phyloP scores from a whole-genome alignment of 2,329 filamentous ascomycete species.

The Fusarium coicis region DNA sequence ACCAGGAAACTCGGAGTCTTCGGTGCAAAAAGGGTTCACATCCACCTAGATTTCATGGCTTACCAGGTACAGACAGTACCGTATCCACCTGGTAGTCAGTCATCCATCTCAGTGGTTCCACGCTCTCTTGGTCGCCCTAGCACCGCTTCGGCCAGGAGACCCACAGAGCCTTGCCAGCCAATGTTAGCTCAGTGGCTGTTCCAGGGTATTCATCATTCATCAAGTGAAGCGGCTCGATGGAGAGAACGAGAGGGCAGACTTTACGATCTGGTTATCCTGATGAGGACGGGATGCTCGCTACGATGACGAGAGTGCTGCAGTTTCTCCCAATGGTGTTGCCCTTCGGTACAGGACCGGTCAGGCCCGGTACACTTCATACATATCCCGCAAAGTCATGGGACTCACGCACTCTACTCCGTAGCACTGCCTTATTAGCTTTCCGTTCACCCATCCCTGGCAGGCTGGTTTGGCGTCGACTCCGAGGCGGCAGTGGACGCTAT shows the following conservation, averaged over 20 bases:
- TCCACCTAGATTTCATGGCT: neutral
- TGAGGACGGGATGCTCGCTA: conserved; percentile 14
- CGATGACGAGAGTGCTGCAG: conserved; percentile 11
- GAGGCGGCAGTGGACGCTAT: conserved; percentile 44
- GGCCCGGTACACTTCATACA: neutral
- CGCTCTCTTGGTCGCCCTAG: conserved; percentile 28
- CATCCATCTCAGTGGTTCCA: conserved; percentile 32
- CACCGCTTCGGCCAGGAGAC: conserved; percentile 21
- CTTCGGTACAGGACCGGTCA: neutral
- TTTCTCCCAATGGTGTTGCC: neutral
- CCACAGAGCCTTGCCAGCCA: conserved; percentile 29
- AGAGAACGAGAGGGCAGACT: conserved; percentile 24
- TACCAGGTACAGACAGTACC: conserved; percentile 4
- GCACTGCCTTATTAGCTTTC: conserved; percentile 11
- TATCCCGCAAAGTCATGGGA: neutral
- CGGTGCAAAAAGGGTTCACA: conserved; percentile 32
- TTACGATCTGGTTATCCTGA: conserved; percentile 30
- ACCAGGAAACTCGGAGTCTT: conserved; percentile 24
- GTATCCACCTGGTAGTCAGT: neutral
- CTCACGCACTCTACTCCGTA: neutral
- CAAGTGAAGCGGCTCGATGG: conserved; percentile 27
- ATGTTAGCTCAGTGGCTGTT: conserved; percentile 32
- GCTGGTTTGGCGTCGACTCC: conserved; percentile 30
- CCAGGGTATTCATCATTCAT: conserved; percentile 20
- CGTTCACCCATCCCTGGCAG: conserved; percentile 15